A percentile compares a stretch with the other conserved stretches of the same genome.
phyloP scores from a whole-genome alignment of 805 yeast species.

The Myxozyma kluyveri region DNA sequence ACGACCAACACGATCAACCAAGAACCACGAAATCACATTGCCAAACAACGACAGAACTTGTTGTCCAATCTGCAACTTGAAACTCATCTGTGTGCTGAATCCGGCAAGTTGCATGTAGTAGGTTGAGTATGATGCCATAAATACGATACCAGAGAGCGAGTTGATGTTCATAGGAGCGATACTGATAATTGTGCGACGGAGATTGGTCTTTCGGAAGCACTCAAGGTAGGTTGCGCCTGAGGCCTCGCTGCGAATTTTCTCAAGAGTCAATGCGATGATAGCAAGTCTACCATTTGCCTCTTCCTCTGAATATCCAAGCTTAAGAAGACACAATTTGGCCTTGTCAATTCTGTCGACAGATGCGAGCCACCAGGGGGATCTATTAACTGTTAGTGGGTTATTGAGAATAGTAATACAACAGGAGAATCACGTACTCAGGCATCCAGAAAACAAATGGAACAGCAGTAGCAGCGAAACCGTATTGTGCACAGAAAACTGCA shows the following conservation, averaged over 20 bases:
- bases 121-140: slow-evolving; percentile 14
- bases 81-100: slow-evolving; percentile 30
- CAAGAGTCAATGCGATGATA: slow-evolving; percentile 38
- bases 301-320: slow-evolving; percentile 5
- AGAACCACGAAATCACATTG: slow-evolving; percentile 1
- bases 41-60: slow-evolving; percentile 11
- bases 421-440: no score
- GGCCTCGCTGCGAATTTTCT: slow-evolving; percentile 33
- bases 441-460: slow-evolving; percentile 33
- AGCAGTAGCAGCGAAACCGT: slow-evolving; percentile 13
- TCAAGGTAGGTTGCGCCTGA: slow-evolving; percentile 41
- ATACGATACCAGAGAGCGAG: slow-evolving; percentile 43
- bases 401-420: no score
- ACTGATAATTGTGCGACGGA: slow-evolving; percentile 47
- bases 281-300: slow-evolving; percentile 40
- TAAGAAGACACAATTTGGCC: slow-evolving; percentile 37
- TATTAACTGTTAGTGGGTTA: no score
- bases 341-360: slow-evolving; percentile 40
- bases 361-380: slow-evolving; percentile 50
- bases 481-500: slow-evolving; percentile 41
- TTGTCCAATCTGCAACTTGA: slow-evolving; percentile 36
- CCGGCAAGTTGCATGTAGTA: slow-evolving; percentile 45
- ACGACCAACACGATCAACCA: slow-evolving; percentile 4
- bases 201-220: slow-evolving; percentile 47
- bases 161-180: slow-evolving; percentile 46